phyloP scores from a whole-genome alignment of 257 asterid genomes.

The Nicotiana paniculata region DNA sequence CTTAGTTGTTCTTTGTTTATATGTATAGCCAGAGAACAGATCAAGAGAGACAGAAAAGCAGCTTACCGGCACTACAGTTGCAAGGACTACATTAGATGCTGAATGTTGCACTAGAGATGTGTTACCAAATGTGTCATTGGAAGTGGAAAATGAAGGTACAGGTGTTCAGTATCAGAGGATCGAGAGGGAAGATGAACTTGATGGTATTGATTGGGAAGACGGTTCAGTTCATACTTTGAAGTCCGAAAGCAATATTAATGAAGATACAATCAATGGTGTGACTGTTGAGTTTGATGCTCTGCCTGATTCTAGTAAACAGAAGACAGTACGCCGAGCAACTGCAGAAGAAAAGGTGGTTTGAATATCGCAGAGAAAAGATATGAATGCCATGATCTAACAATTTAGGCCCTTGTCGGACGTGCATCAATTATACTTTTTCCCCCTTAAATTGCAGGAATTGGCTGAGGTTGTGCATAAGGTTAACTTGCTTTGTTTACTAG shows the following conservation, averaged over 20 bases:
- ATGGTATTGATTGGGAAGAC: conserved; percentile 83
- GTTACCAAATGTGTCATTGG: conserved; percentile 18
- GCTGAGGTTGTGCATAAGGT: conserved; percentile 85
- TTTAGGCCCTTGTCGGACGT: not conserved
- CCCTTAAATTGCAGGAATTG: conserved; percentile 49
- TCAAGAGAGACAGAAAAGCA: conserved; percentile 15
- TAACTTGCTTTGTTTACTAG: conserved; percentile 88
- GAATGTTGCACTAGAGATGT: conserved; percentile 29
- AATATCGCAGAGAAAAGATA: not conserved
- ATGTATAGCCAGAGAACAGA: conserved; percentile 36
- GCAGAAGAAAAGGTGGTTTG: conserved; percentile 72
- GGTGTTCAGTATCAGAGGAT: conserved; percentile 12
- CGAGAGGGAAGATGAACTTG: conserved; percentile 35
- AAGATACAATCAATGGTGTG: conserved; percentile 45
- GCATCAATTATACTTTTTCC: not conserved
- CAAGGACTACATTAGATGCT: conserved; percentile 20
- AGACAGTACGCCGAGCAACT: conserved; percentile 72
- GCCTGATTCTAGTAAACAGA: conserved; percentile 46
- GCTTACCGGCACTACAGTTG: conserved; percentile 10
- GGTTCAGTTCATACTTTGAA: conserved; percentile 43
- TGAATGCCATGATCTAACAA: conserved; percentile 2
- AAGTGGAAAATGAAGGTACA: conserved; percentile 13
- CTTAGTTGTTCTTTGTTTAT: conserved; percentile 7
- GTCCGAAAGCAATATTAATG: conserved; percentile 26
- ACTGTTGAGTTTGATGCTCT: conserved; percentile 72